These are phyloP conservation scores for Whalleya microplaca DNA, from an alignment of 2,329 filamentous ascomycete genomes.

Conservation along the genomic window DNA sequence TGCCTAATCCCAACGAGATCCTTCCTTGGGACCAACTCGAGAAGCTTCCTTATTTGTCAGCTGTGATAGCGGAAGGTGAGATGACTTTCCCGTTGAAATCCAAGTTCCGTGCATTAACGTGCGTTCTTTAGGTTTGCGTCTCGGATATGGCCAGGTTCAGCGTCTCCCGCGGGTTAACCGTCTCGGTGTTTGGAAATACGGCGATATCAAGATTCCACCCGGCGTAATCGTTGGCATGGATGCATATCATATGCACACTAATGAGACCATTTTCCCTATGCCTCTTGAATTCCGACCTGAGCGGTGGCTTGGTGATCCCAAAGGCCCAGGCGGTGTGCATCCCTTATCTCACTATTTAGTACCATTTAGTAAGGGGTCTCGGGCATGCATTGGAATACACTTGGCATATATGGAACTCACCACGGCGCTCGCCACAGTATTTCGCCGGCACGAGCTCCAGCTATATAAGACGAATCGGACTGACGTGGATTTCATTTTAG, in stretches of 20 bases:
- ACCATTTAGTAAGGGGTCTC: constrained; percentile 39
- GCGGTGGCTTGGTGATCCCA: constrained; percentile 25
- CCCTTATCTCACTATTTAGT: constrained; percentile 27
- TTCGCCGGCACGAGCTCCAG: no score
- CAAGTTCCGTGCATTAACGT: no score
- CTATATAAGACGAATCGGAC: no score
- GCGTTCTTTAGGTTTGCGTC: no score
- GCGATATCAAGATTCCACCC: constrained; percentile 19
- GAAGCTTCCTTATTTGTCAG: constrained; percentile 32
- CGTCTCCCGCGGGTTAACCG: no score
- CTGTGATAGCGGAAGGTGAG: constrained; percentile 33
- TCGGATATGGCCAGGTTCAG: no score
- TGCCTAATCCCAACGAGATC: constrained; percentile 19
- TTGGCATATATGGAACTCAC: constrained; percentile 40
- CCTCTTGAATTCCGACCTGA: constrained; percentile 21
- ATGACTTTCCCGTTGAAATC: no score
- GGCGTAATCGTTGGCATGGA: constrained; percentile 20
- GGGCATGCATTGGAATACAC: constrained; percentile 41
- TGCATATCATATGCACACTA: constrained; percentile 25
- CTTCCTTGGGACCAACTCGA: constrained; percentile 21
- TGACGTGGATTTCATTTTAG: no score
- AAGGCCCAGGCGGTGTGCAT: constrained; percentile 9
- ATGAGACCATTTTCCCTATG: constrained; percentile 19
- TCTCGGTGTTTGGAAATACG: no score
- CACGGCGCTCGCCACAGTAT: constrained; percentile 47